These are phyloP conservation scores for Candida berthetii DNA, from an alignment of 805 yeast genomes.

Conservation along the genomic window DNA sequence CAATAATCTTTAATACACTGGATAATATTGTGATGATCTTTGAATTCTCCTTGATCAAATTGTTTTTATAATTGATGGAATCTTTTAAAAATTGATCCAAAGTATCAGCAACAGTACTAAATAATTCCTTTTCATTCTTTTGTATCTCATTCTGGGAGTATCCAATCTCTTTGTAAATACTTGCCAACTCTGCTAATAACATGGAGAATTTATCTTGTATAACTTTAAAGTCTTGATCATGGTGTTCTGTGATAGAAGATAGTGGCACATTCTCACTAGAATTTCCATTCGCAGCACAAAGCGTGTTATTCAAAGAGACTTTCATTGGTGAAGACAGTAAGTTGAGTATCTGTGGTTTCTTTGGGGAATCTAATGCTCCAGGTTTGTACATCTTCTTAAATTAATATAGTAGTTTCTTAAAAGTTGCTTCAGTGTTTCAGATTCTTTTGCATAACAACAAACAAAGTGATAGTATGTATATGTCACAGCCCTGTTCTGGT, in stretches of 20 bases:
- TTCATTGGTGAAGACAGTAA: conserved; percentile 20
- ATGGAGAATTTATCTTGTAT: not conserved
- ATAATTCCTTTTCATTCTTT: conserved; percentile 42
- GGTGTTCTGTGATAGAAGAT: not conserved
- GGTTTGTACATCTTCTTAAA: not conserved
- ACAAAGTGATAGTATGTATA: no score
- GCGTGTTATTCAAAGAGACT: conserved; percentile 7
- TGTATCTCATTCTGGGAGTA: conserved; percentile 43
- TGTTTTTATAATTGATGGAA: conserved; percentile 29
- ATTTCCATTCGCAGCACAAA: not conserved
- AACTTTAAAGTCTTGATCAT: not conserved
- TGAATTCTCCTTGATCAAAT: conserved; percentile 22
- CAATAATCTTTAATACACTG: conserved; percentile 22
- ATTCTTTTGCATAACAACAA: no score
- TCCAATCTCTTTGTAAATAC: conserved; percentile 47
- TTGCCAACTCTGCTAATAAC: conserved; percentile 32
- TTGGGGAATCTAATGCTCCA: not conserved
- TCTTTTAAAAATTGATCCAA: conserved; percentile 34
- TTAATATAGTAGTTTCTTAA: not conserved
- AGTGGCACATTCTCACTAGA: not conserved
- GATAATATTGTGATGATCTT: conserved; percentile 21
- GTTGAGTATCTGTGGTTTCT: not conserved
- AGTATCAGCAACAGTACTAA: conserved; percentile 41
- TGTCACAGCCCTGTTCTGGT: no score
- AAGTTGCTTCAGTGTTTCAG: no score